Base-by-base conservation (phyloP, 225 moss, liverwort and hornwort genomes). In the Polytrichum commune region DNA sequence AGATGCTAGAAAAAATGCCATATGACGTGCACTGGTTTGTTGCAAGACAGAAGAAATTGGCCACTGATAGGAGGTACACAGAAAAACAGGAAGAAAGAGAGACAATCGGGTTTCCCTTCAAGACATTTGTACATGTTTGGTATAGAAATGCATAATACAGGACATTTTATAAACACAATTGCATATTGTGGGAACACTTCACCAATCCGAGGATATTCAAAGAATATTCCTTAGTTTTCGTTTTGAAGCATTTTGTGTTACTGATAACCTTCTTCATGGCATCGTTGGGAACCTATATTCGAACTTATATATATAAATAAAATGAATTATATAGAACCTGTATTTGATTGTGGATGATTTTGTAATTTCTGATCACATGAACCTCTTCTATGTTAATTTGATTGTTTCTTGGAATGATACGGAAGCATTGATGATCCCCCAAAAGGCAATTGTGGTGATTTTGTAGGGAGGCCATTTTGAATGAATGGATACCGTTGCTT, bases 401-500 rank as follows among this genome's bases (percentile, higher is more conserved):
- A 8, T 28, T 18, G 62, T 24, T 16, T 24, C 5, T 26, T 9
- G 24, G 62, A 28, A 10, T 62, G 9, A 13, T 33, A 35, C 6
- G 29, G 32, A 65, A 58, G 20, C 22, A 29, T 16, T 46, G 13
- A 13, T 16, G 46, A 46, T 6, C 6, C 6, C 5, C 23, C 0
- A 46, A 24, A 66, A 32, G 7, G 2, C 58, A 58, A 58, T 23
- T 0, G 58, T 58, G 58, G 9, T 58, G 20, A 23, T 58, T 66
- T 46, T 68, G 18, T 60, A 85, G 88, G 64, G 72, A 82, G 62
- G 33, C 74, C 1, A 78, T 88, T 64, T 0, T 89, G 30, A 82
- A 81, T 46, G 76, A 89, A 32, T 96, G 89, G 87, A 27, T 93
- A 30, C 92, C 83, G 20, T 73, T 87, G 85, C 84, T 91, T 22